These are phyloP conservation scores for Quercus engelmannii DNA, from an alignment of 306 rosid species.

Conservation along the genomic window DNA sequence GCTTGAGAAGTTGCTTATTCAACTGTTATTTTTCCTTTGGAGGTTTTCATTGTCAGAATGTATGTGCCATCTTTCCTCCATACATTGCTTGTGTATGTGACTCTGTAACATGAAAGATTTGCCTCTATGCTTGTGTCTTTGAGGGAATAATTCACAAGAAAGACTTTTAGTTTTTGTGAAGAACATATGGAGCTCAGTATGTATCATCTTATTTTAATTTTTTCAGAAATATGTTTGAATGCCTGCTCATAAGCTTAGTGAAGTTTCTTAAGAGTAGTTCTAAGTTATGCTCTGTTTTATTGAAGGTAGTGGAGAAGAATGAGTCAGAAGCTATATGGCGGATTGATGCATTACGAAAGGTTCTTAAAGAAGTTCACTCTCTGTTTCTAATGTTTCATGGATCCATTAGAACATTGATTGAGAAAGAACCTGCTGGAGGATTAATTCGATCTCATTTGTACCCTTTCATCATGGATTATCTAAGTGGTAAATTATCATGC, in stretches of 20 bases:
- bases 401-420: conserved; percentile 71
- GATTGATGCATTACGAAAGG: conserved; percentile 68
- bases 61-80: background rate
- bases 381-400: conserved; percentile 93
- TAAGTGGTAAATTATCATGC: conserved; percentile 64
- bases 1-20: background rate
- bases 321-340: conserved; percentile 82
- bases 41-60: background rate
- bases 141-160: background rate
- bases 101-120: background rate
- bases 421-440: conserved; percentile 83
- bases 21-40: background rate
- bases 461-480: conserved; percentile 88
- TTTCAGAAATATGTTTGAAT: background rate
- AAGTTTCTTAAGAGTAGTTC: background rate
- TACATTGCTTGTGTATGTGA: background rate
- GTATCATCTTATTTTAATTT: background rate
- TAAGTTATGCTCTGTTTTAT: conserved; percentile 13
- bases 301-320: conserved; percentile 86
- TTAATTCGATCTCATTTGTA: conserved; percentile 66
- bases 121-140: background rate
- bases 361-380: conserved; percentile 83
- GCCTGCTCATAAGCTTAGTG: background rate
- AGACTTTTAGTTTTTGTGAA: too few relatives aligned
- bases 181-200: background rate